Evolutionary conservation across 768 basidiomycete genomes (phyloP).

Genomic region (Hemileccinum rubropunctum): DNA sequence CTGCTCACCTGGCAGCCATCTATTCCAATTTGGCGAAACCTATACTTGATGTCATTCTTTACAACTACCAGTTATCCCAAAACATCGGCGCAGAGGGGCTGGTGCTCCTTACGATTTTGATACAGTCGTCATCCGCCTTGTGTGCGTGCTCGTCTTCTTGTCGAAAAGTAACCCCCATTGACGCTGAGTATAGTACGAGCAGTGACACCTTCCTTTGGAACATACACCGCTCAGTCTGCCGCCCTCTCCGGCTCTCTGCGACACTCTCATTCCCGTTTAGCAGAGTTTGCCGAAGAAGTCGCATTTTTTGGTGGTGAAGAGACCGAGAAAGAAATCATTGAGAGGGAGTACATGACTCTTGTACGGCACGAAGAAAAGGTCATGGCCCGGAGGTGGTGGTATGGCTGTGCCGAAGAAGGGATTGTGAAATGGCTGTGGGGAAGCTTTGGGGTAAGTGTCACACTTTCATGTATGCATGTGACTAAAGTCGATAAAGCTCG

Average conservation of each 20-base stretch:
- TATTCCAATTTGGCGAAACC: constrained; percentile 96
- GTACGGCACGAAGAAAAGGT: constrained; percentile 85
- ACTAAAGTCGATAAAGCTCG: constrained; percentile 46
- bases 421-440: constrained; percentile 98
- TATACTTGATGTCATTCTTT: constrained; percentile 85
- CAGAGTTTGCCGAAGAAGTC: constrained; percentile 86
- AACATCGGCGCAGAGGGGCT: constrained; percentile 95
- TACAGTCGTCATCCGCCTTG: constrained; percentile 80
- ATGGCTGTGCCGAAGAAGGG: constrained; percentile 90
- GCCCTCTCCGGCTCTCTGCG: constrained; percentile 86
- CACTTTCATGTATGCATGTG: neutral
- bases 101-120: constrained; percentile 74
- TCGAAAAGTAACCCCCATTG: neutral
- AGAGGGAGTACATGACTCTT: constrained; percentile 81
- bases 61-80: constrained; percentile 92
- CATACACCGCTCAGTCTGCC: constrained; percentile 85
- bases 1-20: constrained; percentile 85
- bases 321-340: constrained; percentile 87
- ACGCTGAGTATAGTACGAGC: constrained; percentile 61
- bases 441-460: constrained; percentile 74
- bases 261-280: constrained; percentile 87
- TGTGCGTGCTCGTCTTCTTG: constrained; percentile 49
- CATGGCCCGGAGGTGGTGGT: constrained; percentile 80
- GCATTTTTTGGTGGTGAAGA: constrained; percentile 87
- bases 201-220: constrained; percentile 89